Evolutionary conservation across 1,139 yeast genomes (phyloP).

Genomic region (Sugiyamaella grinbergsii): DNA sequence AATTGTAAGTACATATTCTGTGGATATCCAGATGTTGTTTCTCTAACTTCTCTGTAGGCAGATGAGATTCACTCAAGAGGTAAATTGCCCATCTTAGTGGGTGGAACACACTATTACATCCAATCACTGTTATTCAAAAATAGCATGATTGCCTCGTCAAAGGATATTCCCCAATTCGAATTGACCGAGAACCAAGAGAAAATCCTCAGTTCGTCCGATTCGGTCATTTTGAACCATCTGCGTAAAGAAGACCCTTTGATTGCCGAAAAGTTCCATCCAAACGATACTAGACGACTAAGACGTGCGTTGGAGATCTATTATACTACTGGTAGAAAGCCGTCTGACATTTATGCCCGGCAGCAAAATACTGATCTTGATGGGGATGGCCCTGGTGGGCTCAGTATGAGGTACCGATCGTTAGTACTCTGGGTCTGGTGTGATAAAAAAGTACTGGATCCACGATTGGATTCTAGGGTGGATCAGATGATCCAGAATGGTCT

Average conservation of each 20-base stretch:
- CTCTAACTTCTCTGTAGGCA: conserved; percentile 41
- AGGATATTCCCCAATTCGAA: conserved; percentile 22
- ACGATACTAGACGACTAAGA: conserved; percentile 74
- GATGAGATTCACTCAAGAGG: conserved; percentile 67
- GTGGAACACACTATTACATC: conserved; percentile 94
- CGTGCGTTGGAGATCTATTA: conserved; percentile 81
- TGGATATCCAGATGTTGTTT: conserved; percentile 20
- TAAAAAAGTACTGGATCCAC: conserved; percentile 54
- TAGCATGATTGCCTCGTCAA: conserved; percentile 48
- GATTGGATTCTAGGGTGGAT: conserved; percentile 82
- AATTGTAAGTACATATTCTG: conserved; percentile 15
- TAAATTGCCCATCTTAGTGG: conserved; percentile 83
- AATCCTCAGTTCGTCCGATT: conserved; percentile 55
- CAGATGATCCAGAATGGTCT: conserved; percentile 70
- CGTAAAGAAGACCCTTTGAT: conserved; percentile 65
- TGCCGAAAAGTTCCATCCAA: conserved; percentile 86
- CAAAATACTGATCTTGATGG: conserved; percentile 45
- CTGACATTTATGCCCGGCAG: conserved; percentile 70
- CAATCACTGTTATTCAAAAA: conserved; percentile 75
- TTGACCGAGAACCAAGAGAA: conserved; percentile 44
- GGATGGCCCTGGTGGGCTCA: conserved; percentile 32
- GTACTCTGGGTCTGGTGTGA: conserved; percentile 85
- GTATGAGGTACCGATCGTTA: conserved; percentile 63
- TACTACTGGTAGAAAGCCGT: conserved; percentile 66
- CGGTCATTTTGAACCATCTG: conserved; percentile 52